Conservation (phyloP, 768 basidiomycete species). For the Galerina marginata region DNA sequence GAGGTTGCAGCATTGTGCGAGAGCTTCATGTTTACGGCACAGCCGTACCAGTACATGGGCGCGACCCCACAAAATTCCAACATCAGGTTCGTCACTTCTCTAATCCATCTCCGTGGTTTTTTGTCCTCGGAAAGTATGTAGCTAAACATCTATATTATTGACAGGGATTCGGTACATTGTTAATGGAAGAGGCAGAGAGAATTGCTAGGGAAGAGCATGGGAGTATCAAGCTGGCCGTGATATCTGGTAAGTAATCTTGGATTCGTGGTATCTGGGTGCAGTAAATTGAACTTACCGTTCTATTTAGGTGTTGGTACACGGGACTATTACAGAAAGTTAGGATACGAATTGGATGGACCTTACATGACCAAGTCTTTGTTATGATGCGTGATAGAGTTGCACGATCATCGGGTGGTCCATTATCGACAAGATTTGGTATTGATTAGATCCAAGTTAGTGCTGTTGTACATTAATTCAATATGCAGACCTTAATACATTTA, state of each 20-base stretch:
- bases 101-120: conserved; percentile 4
- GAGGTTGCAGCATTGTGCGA: conserved; percentile 89
- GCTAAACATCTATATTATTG: conserved; percentile 8
- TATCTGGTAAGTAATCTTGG: conserved; percentile 68
- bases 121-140: background rate
- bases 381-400: conserved; percentile 8
- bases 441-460: too few relatives aligned
- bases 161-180: conserved; percentile 92
- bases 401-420: background rate
- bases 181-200: conserved; percentile 99
- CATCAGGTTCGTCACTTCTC: conserved; percentile 64
- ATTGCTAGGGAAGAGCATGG: conserved; percentile 98
- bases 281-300: background rate
- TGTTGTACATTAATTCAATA: too few relatives aligned
- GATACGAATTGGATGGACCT: conserved; percentile 93
- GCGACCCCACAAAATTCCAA: conserved; percentile 98
- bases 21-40: conserved; percentile 99
- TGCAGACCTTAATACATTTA: too few relatives aligned
- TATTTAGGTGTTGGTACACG: conserved; percentile 87
- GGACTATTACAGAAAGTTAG: conserved; percentile 94
- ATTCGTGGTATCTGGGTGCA: too few relatives aligned
- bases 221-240: conserved; percentile 95
- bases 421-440: background rate
- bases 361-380: conserved; percentile 92
- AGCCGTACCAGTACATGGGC: conserved; percentile 94